Conservation (phyloP, 257 asterid species). For the Solanum clarkiae region DNA sequence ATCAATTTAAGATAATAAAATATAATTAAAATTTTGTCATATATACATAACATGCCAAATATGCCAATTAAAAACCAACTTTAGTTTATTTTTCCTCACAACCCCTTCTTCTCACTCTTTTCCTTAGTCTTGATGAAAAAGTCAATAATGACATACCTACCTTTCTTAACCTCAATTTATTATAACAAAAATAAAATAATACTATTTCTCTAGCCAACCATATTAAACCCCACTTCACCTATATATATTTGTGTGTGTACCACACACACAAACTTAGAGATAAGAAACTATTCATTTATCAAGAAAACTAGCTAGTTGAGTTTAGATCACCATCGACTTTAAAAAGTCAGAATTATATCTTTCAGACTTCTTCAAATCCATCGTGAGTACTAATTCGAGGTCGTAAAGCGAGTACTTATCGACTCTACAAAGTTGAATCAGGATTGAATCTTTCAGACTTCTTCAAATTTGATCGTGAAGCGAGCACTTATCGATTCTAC, state of each 20-base stretch:
- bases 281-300: not conserved
- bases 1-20: not conserved
- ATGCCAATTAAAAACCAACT: not conserved
- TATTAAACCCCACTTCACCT: not conserved
- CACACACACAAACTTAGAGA: not conserved
- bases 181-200: not conserved
- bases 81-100: not conserved
- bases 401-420: no score
- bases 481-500: not conserved
- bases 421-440: not conserved
- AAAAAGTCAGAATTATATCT: not conserved
- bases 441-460: not conserved
- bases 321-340: not conserved
- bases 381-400: no score
- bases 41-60: not conserved
- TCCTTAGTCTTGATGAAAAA: not conserved
- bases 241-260: not conserved
- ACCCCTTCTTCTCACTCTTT: not conserved
- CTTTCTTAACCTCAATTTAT: not conserved
- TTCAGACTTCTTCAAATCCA: no score
- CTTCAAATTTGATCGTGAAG: fast-evolving
- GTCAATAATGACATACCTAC: not conserved
- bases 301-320: not conserved
- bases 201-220: not conserved
- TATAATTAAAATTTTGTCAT: not conserved